Percentiles rank a stretch among this genome's conserved stretches.
phyloP scores from a whole-genome alignment of 176 grass and related monocot genomes.

The Musa acuminata region DNA sequence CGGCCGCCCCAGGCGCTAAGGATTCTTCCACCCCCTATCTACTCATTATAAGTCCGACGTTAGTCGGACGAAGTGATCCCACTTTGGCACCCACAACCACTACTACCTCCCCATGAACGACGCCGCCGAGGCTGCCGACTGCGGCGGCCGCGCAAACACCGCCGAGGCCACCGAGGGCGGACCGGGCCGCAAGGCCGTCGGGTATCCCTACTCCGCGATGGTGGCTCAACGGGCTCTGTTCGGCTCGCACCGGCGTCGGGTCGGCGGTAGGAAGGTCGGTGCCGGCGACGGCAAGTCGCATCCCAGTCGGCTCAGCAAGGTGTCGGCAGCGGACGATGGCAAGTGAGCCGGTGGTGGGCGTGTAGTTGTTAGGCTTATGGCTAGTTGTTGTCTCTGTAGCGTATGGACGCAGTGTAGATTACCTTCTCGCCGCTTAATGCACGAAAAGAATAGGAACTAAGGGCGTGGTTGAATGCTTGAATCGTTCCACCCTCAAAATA shows the following conservation, averaged over 20 bases:
- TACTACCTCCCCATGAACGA: neutral
- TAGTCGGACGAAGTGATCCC: too few relatives aligned
- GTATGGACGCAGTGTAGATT: neutral
- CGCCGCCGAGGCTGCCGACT: neutral
- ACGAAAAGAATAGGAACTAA: too few relatives aligned
- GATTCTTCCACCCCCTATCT: too few relatives aligned
- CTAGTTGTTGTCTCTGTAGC: neutral
- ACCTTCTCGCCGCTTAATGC: too few relatives aligned
- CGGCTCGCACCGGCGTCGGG: slow-evolving; percentile 21
- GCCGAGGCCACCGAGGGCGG: neutral
- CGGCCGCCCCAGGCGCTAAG: too few relatives aligned
- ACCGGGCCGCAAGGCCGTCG: neutral
- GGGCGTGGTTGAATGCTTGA: too few relatives aligned
- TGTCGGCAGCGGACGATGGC: slow-evolving; percentile 34
- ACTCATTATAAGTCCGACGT: too few relatives aligned
- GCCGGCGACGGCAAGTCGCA: slow-evolving; percentile 17
- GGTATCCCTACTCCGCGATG: neutral
- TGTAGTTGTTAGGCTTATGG: neutral
- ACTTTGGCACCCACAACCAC: neutral
- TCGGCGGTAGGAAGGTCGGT: slow-evolving; percentile 11
- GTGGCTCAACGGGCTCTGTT: slow-evolving; percentile 52
- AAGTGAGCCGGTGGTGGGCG: neutral
- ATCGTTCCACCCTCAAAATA: too few relatives aligned
- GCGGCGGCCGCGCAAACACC: neutral
- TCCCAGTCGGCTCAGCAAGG: slow-evolving; percentile 62